Percentiles rank a stretch among this genome's conserved stretches.
Conservation (phyloP, 345 rosid species). For the Angophora floribunda region DNA sequence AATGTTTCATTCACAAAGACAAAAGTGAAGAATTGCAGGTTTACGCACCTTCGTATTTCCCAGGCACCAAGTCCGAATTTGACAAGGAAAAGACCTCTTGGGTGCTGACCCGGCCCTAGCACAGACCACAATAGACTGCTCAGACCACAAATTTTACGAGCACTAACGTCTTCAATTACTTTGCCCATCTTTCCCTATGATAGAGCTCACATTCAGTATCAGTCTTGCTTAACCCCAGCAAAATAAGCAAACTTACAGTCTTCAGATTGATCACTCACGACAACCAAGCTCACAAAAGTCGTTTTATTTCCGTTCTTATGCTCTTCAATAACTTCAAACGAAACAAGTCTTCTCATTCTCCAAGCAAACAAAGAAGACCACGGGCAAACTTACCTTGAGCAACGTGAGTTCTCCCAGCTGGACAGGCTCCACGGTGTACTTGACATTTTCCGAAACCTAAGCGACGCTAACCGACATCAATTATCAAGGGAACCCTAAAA, state of each 20-base stretch:
- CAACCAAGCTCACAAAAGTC: neutral
- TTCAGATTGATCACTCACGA: neutral
- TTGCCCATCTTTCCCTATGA: neutral
- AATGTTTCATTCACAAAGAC: neutral
- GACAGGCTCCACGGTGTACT: conserved; percentile 36
- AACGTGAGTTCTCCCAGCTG: conserved; percentile 47
- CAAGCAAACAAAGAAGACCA: neutral
- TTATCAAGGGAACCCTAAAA: neutral
- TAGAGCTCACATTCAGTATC: neutral
- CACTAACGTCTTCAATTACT: neutral
- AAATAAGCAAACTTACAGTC: neutral
- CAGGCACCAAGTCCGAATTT: conserved; percentile 87
- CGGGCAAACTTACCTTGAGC: conserved; percentile 42
- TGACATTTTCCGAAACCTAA: conserved; percentile 45
- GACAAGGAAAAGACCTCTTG: conserved; percentile 80
- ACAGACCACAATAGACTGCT: neutral
- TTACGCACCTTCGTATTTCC: conserved; percentile 76
- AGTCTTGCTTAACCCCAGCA: neutral
- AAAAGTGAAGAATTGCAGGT: neutral
- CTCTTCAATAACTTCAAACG: neutral
- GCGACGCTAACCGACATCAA: neutral
- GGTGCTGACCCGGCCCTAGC: conserved; percentile 80
- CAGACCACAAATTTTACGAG: neutral
- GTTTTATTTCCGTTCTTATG: neutral
- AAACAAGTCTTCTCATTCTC: neutral